Conservation (phyloP, 345 rosid species). For the Melastoma malabathricum region DNA sequence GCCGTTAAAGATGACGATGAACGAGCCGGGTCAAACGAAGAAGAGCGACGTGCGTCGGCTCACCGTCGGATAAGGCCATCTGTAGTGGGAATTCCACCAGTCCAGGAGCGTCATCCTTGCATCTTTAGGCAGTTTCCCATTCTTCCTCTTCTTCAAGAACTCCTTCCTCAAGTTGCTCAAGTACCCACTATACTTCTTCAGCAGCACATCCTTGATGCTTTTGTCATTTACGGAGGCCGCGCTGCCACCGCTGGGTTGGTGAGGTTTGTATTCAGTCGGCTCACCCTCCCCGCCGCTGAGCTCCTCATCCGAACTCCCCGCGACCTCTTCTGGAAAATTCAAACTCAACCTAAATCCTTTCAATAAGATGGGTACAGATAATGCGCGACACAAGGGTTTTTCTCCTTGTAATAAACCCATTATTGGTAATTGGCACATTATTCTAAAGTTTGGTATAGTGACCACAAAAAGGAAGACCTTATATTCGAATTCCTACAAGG, state of each 20-base stretch:
- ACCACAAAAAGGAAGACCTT: no score
- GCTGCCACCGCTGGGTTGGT: background rate
- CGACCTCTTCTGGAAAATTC: constrained; percentile 27
- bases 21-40: no score
- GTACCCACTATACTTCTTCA: constrained; percentile 46
- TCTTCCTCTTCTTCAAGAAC: constrained; percentile 50
- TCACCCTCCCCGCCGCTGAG: constrained; percentile 31
- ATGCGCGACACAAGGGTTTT: no score
- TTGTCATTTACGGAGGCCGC: constrained; percentile 4
- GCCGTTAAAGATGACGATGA: no score
- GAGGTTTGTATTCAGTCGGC: constrained; percentile 19
- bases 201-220: constrained; percentile 36
- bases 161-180: constrained; percentile 44
- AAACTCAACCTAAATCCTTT: background rate
- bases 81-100: constrained; percentile 49
- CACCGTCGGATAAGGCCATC: constrained; percentile 78
- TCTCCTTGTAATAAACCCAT: no score
- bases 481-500: no score
- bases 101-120: constrained; percentile 31
- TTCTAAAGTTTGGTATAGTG: no score
- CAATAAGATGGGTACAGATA: no score
- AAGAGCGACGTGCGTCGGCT: no score
- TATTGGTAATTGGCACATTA: no score
- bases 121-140: constrained; percentile 52
- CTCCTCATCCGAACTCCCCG: constrained; percentile 34